A percentile compares a stretch with the other conserved stretches of the same genome.
phyloP scores from a whole-genome alignment of 306 rosid genomes.

The Cyclanthera cordifolia region DNA sequence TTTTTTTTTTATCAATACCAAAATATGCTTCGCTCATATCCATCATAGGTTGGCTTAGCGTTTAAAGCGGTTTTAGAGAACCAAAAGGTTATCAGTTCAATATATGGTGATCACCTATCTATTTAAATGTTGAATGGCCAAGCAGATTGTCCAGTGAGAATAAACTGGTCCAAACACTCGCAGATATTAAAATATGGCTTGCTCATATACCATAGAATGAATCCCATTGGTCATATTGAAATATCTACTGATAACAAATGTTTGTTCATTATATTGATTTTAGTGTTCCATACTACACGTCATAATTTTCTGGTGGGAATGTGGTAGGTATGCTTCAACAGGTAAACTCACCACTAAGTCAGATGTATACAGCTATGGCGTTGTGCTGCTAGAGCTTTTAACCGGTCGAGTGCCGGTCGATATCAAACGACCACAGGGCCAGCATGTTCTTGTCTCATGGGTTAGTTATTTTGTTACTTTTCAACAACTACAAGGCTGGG shows the following conservation, averaged over 20 bases:
- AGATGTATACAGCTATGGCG: conserved; percentile 88
- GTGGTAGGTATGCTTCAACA: conserved; percentile 70
- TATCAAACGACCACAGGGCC: conserved; percentile 64
- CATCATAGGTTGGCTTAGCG: too few species aligned
- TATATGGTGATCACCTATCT: too few species aligned
- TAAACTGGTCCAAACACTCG: too few species aligned
- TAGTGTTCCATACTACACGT: neutral
- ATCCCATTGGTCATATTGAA: too few species aligned
- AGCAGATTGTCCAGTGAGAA: too few species aligned
- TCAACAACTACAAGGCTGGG: neutral
- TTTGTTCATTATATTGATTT: neutral
- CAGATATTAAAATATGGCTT: too few species aligned
- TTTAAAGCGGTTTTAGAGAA: too few species aligned
- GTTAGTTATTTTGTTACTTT: conserved; percentile 30
- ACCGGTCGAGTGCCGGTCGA: conserved; percentile 92
- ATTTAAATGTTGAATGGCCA: too few species aligned
- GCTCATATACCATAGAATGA: too few species aligned
- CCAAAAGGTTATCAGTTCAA: too few species aligned
- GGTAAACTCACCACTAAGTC: conserved; percentile 89
- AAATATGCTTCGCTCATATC: neutral
- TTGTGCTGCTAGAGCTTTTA: conserved; percentile 79
- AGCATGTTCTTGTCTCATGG: conserved; percentile 93
- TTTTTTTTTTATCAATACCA: too few species aligned
- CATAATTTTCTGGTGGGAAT: neutral
- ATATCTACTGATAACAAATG: too few species aligned